Evolutionary conservation across 2,329 filamentous ascomycete genomes (phyloP).

Genomic region (Neocatenulostroma microsporum): DNA sequence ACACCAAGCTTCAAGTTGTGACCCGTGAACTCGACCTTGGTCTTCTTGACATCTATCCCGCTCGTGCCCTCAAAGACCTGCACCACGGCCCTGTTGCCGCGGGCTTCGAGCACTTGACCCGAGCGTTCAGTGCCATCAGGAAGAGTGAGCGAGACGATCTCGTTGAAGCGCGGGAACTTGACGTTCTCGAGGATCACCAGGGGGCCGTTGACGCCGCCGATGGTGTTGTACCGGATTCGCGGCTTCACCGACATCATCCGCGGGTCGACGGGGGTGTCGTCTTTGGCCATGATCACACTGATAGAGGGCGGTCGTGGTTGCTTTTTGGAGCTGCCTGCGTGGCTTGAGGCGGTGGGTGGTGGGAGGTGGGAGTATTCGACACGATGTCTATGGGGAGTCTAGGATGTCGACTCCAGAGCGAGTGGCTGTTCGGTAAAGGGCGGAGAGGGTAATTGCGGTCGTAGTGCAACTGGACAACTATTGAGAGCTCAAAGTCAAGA

Average conservation of each 20-base stretch:
- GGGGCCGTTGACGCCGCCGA: slow-evolving; percentile 94
- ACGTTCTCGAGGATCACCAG: slow-evolving; percentile 97
- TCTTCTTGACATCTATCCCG: slow-evolving; percentile 99
- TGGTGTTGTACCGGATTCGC: slow-evolving; percentile 90
- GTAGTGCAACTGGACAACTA: neutral
- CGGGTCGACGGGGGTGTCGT: slow-evolving; percentile 33
- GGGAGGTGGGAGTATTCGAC: neutral
- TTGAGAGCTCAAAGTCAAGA: neutral
- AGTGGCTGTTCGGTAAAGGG: neutral
- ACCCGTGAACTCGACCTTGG: slow-evolving; percentile 94
- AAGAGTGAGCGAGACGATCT: slow-evolving; percentile 92
- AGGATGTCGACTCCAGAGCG: neutral
- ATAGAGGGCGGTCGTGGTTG: too few relatives aligned
- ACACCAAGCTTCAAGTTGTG: slow-evolving; percentile 97
- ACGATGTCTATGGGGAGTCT: neutral
- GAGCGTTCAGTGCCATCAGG: slow-evolving; percentile 90
- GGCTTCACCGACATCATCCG: slow-evolving; percentile 55
- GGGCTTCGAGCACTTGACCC: slow-evolving; percentile 93
- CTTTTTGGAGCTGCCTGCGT: too few relatives aligned
- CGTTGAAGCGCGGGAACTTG: slow-evolving; percentile 94
- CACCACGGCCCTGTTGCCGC: slow-evolving; percentile 90
- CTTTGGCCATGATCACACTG: slow-evolving; percentile 29
- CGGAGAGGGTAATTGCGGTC: neutral
- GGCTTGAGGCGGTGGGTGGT: neutral
- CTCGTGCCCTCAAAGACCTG: slow-evolving; percentile 98